Evolutionary conservation across 768 basidiomycete genomes (phyloP).

Genomic region (Russula dissimulans): DNA sequence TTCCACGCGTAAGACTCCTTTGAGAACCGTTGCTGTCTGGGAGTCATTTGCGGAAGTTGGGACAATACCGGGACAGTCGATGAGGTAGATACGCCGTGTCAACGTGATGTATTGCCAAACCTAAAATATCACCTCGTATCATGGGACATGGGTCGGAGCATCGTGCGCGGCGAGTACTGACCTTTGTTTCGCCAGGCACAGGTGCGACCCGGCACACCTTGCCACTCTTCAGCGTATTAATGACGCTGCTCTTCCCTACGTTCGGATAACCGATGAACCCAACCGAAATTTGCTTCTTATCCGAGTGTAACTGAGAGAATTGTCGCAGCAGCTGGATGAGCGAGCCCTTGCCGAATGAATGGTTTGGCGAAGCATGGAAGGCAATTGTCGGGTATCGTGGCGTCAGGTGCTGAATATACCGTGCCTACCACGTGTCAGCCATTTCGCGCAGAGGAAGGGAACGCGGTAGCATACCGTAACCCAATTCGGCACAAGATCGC

Average conservation of each 20-base stretch:
- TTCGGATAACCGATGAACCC: conserved; percentile 98
- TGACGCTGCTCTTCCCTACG: conserved; percentile 94
- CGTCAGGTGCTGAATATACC: conserved; percentile 92
- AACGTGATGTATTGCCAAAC: conserved; percentile 99
- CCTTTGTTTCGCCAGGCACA: conserved; percentile 94
- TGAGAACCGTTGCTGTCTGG: conserved; percentile 85
- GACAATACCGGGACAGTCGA: conserved; percentile 98
- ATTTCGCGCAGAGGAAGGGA: not conserved
- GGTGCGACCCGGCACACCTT: conserved; percentile 97
- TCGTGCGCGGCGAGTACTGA: conserved; percentile 11
- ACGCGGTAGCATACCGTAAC: conserved; percentile 68
- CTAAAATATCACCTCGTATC: conserved; percentile 15
- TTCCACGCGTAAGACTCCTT: conserved; percentile 95
- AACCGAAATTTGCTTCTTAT: conserved; percentile 99
- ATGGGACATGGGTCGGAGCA: not conserved
- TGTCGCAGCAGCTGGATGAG: conserved; percentile 95
- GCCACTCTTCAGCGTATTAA: conserved; percentile 96
- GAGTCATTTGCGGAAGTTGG: conserved; percentile 88
- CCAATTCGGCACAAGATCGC: conserved; percentile 97
- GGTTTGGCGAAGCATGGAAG: conserved; percentile 97
- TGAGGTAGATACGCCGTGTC: conserved; percentile 93
- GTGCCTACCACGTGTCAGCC: conserved; percentile 45
- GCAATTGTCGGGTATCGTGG: conserved; percentile 94
- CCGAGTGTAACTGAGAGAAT: conserved; percentile 93
- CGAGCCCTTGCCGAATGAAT: conserved; percentile 98